These are phyloP conservation scores for Termitomyces sp. DNA, from an alignment of 1,284 basidiomycete genomes.

Conservation along the genomic window DNA sequence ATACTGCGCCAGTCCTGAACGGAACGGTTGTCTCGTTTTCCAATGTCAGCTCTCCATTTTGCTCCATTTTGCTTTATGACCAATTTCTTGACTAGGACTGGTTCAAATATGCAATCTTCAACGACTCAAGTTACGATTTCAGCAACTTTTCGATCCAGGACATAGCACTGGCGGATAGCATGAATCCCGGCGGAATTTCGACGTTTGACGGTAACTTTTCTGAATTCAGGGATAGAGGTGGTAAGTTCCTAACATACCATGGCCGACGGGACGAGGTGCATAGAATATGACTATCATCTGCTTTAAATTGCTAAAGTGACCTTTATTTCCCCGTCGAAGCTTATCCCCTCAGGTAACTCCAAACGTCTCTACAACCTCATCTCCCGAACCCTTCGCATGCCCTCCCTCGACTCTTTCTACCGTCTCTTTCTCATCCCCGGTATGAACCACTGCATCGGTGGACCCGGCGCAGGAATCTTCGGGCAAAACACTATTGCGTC, in stretches of 20 bases:
- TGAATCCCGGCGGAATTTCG: constrained; percentile 12
- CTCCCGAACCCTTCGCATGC: constrained; percentile 7
- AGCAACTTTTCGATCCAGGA: constrained; percentile 3
- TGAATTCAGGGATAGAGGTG: constrained; percentile 7
- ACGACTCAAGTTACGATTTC: constrained; percentile 10
- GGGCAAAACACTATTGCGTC: constrained; percentile 1
- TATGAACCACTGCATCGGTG: constrained; percentile 11
- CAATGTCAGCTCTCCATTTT: neutral
- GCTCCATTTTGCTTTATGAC: neutral
- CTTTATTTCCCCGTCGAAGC: neutral
- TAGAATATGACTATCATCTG: too few species aligned
- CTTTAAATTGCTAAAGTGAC: too few species aligned
- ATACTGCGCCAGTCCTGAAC: neutral
- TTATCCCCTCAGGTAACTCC: constrained; percentile 9
- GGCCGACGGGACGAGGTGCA: constrained; percentile 13
- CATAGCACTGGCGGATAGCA: constrained; percentile 2
- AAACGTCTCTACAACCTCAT: constrained; percentile 12
- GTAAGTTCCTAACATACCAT: constrained; percentile 16
- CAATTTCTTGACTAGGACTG: neutral
- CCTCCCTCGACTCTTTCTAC: constrained; percentile 13
- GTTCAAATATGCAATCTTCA: constrained; percentile 9
- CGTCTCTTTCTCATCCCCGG: constrained; percentile 15
- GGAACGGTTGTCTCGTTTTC: neutral
- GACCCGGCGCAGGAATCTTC: constrained; percentile 8
- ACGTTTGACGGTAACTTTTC: constrained; percentile 9